phyloP scores from a whole-genome alignment of 2,329 filamentous ascomycete species.

The Stemphylium beticola region DNA sequence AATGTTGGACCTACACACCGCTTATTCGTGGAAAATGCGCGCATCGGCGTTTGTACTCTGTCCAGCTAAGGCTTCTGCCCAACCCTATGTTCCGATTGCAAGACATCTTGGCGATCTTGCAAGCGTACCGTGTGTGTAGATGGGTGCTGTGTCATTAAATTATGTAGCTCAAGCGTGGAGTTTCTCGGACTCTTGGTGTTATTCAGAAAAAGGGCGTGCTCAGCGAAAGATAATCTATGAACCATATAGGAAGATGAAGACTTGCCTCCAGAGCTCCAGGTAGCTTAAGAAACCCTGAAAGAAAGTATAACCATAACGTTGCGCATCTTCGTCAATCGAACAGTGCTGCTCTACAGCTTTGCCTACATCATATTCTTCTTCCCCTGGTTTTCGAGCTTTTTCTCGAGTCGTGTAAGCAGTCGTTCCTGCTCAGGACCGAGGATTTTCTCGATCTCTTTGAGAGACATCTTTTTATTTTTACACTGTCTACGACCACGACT shows the following conservation, averaged over 20 bases:
- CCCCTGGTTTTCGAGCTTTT: constrained; percentile 2
- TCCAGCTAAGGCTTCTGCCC: too few relatives aligned
- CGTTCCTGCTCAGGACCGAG: constrained; percentile 25
- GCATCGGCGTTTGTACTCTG: too few relatives aligned
- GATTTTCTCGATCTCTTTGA: constrained; percentile 20
- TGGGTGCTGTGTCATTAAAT: too few relatives aligned
- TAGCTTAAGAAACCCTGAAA: not conserved
- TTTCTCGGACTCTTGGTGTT: not conserved
- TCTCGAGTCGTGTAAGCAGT: constrained; percentile 20
- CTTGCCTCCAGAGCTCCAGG: constrained; percentile 12
- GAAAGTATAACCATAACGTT: not conserved
- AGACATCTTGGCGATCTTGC: not conserved
- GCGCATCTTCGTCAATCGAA: not conserved
- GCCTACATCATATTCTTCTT: not conserved
- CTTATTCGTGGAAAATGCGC: too few relatives aligned
- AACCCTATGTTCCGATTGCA: not conserved
- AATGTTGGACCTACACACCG: too few relatives aligned
- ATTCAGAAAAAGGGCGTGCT: not conserved
- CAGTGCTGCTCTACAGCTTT: not conserved
- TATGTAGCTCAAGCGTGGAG: not conserved
- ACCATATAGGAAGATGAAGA: not conserved
- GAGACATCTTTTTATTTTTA: constrained; percentile 24
- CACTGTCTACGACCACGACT: constrained; percentile 22
- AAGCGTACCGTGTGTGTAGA: not conserved
- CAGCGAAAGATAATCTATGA: constrained; percentile 2